phyloP scores from a whole-genome alignment of 2,329 filamentous ascomycete species.

The Aspergillus alliaceus region DNA sequence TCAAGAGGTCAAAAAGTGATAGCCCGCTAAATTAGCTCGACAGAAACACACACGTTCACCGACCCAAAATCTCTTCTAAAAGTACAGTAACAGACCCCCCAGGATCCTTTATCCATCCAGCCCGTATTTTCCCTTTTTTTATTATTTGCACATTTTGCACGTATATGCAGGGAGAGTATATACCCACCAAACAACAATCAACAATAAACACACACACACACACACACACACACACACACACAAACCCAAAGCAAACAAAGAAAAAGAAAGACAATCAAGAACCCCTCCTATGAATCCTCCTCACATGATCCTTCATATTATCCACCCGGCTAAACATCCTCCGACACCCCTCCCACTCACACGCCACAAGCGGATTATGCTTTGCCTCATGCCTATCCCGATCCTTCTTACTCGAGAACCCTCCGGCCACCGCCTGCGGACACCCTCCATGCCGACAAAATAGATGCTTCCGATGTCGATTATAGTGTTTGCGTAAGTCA shows the following conservation, averaged over 20 bases:
- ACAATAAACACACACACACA: no score
- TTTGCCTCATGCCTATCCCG: conserved; percentile 62
- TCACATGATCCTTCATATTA: conserved; percentile 58
- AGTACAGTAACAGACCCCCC: not conserved
- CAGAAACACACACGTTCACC: not conserved
- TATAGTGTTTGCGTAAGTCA: conserved; percentile 63
- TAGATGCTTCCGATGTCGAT: conserved; percentile 61
- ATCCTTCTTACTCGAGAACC: conserved; percentile 65
- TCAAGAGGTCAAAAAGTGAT: not conserved
- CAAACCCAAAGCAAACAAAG: not conserved
- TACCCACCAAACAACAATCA: not conserved
- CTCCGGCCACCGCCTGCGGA: conserved; percentile 56
- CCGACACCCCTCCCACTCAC: conserved; percentile 59
- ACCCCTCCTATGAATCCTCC: conserved; percentile 39
- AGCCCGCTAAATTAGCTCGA: not conserved
- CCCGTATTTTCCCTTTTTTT: no score
- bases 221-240: no score
- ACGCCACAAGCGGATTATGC: conserved; percentile 61
- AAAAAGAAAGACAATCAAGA: not conserved
- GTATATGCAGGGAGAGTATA: no score
- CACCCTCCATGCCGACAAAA: conserved; percentile 62
- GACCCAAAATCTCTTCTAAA: not conserved
- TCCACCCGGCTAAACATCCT: conserved; percentile 62
- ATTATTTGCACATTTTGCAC: no score
- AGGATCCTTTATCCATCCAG: not conserved